phyloP scores from a whole-genome alignment of 1,284 basidiomycete genomes.

The Ganoderma resinaceum region DNA sequence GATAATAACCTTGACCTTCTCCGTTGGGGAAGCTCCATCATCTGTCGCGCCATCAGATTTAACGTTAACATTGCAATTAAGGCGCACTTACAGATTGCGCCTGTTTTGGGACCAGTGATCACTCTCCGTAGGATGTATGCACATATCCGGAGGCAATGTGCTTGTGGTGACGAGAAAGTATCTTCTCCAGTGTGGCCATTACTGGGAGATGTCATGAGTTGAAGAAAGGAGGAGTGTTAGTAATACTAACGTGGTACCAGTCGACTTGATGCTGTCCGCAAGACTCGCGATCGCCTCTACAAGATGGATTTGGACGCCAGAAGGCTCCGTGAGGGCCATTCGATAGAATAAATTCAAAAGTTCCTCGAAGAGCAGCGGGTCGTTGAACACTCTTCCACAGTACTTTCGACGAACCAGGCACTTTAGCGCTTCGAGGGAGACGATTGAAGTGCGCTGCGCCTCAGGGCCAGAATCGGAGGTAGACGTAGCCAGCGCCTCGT shows the following conservation, averaged over 20 bases:
- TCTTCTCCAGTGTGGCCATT: slow-evolving; percentile 51
- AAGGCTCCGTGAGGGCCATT: slow-evolving; percentile 87
- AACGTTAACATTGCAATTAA: background rate
- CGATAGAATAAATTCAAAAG: slow-evolving; percentile 90
- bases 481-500: slow-evolving; percentile 84
- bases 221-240: background rate
- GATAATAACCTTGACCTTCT: slow-evolving; percentile 72
- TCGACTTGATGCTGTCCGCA: slow-evolving; percentile 57
- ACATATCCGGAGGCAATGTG: slow-evolving; percentile 86
- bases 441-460: slow-evolving; percentile 55
- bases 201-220: slow-evolving; percentile 23
- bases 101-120: slow-evolving; percentile 61
- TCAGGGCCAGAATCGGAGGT: slow-evolving; percentile 52
- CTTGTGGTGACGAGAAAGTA: slow-evolving; percentile 47
- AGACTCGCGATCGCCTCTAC: slow-evolving; percentile 77
- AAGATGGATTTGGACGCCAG: slow-evolving; percentile 76
- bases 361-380: slow-evolving; percentile 88
- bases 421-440: slow-evolving; percentile 84
- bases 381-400: slow-evolving; percentile 81
- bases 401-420: slow-evolving; percentile 82
- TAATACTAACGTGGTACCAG: slow-evolving; percentile 19
- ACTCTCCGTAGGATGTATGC: slow-evolving; percentile 81
- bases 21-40: slow-evolving; percentile 43
- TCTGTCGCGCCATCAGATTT: slow-evolving; percentile 26
- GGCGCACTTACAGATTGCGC: slow-evolving; percentile 61